Evolutionary conservation across 345 rosid species (phyloP).

Genomic region (Draba incana): DNA sequence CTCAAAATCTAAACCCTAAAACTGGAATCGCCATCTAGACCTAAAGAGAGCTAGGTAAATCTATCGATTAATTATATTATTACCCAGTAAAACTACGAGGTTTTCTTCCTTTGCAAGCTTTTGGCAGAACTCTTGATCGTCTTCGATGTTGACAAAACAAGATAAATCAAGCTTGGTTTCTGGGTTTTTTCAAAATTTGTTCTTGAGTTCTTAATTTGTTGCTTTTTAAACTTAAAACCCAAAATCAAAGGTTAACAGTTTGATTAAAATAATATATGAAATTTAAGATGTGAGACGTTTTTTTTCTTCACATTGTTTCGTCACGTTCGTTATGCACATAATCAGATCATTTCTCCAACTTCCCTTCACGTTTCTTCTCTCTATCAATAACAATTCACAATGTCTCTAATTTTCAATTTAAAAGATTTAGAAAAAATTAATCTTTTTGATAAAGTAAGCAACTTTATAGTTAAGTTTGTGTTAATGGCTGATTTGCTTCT

Average conservation of each 20-base stretch:
- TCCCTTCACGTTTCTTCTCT: slow-evolving; percentile 32
- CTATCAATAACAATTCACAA: slow-evolving; percentile 16
- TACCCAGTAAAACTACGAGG: slow-evolving; percentile 38
- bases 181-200: slow-evolving; percentile 19
- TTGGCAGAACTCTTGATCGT: slow-evolving; percentile 32
- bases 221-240: too few relatives aligned
- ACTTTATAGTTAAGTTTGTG: neutral
- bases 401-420: slow-evolving; percentile 12
- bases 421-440: neutral
- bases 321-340: slow-evolving; percentile 29
- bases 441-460: neutral
- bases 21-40: neutral
- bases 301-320: slow-evolving; percentile 6
- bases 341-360: too few relatives aligned
- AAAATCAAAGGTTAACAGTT: too few relatives aligned
- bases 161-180: slow-evolving; percentile 16
- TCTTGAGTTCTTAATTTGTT: neutral
- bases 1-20: too few relatives aligned
- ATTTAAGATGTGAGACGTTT: slow-evolving; percentile 21
- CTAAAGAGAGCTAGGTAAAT: neutral
- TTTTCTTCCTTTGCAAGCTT: slow-evolving; percentile 43
- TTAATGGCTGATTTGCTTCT: slow-evolving; percentile 13
- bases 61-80: neutral
- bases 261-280: neutral
- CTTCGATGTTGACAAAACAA: slow-evolving; percentile 22